Conservation (phyloP, 176 grass and related monocot genomes). For the Elaeis guineensis region DNA sequence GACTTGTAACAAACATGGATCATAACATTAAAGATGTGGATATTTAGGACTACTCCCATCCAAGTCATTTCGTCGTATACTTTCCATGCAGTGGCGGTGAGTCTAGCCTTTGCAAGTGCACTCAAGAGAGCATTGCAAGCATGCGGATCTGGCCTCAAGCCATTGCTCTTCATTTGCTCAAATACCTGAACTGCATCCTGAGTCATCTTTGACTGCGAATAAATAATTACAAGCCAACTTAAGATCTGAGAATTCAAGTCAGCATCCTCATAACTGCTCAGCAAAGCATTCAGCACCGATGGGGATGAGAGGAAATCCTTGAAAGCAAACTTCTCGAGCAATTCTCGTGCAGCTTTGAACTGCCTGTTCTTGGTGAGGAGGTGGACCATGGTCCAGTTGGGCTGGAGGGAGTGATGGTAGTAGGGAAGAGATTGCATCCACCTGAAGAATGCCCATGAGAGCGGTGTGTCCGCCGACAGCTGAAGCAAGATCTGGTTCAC, state of each 20-base stretch:
- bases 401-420: slow-evolving; percentile 38
- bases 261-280: slow-evolving; percentile 4
- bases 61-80: slow-evolving; percentile 48
- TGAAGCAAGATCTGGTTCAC: slow-evolving; percentile 27
- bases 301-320: slow-evolving; percentile 33
- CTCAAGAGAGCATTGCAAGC: slow-evolving; percentile 54
- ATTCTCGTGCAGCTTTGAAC: slow-evolving; percentile 17
- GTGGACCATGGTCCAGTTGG: slow-evolving; percentile 43
- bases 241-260: slow-evolving; percentile 26
- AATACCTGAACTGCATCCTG: slow-evolving; percentile 38
- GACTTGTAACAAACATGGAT: slow-evolving; percentile 77
- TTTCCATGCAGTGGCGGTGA: slow-evolving; percentile 57
- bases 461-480: slow-evolving; percentile 19
- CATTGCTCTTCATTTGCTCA: slow-evolving; percentile 23
- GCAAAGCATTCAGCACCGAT: slow-evolving; percentile 22
- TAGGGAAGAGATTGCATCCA: slow-evolving; percentile 30
- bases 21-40: slow-evolving; percentile 80
- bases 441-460: slow-evolving; percentile 39
- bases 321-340: slow-evolving; percentile 35
- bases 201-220: slow-evolving; percentile 22
- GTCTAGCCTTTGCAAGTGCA: slow-evolving; percentile 45
- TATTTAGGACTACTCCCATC: slow-evolving; percentile 34
- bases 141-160: slow-evolving; percentile 35
- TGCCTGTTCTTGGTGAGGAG: slow-evolving; percentile 19
- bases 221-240: slow-evolving; percentile 32